These are phyloP conservation scores for Lasiosphaeria ovina DNA, from an alignment of 495 filamentous ascomycete species.

Conservation along the genomic window DNA sequence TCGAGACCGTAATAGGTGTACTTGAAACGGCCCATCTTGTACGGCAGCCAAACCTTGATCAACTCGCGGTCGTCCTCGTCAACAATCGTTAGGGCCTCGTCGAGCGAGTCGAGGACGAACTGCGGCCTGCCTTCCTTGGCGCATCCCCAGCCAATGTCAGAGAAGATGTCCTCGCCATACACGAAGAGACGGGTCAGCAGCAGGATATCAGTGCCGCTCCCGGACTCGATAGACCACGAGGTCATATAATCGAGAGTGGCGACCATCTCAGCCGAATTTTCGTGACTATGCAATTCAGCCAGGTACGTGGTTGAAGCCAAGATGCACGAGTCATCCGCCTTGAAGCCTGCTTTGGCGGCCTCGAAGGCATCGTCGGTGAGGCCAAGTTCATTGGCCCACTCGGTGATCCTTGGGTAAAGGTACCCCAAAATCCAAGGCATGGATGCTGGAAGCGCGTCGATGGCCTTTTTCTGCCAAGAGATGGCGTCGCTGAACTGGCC, in stretches of 20 bases:
- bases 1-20: slow-evolving; percentile 10
- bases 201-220: too few relatives aligned
- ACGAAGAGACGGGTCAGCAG: neutral
- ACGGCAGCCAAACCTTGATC: slow-evolving; percentile 11
- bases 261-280: too few relatives aligned
- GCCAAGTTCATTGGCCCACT: neutral
- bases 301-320: too few relatives aligned
- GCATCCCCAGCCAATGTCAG: slow-evolving; percentile 9
- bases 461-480: slow-evolving; percentile 16
- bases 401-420: slow-evolving; percentile 4
- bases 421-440: slow-evolving; percentile 4
- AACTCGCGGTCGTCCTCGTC: slow-evolving; percentile 8
- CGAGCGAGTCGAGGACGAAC: slow-evolving; percentile 12
- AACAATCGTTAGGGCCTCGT: slow-evolving; percentile 10
- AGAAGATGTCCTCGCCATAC: neutral
- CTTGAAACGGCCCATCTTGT: slow-evolving; percentile 7
- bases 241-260: too few relatives aligned
- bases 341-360: neutral
- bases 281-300: too few relatives aligned
- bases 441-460: slow-evolving; percentile 6
- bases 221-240: too few relatives aligned
- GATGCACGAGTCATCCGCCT: neutral
- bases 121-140: slow-evolving; percentile 5
- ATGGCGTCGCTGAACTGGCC: slow-evolving; percentile 9
- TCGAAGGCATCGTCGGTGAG: neutral